These are phyloP conservation scores for Astraeus odoratus DNA, from an alignment of 768 basidiomycete species.

Conservation along the genomic window DNA sequence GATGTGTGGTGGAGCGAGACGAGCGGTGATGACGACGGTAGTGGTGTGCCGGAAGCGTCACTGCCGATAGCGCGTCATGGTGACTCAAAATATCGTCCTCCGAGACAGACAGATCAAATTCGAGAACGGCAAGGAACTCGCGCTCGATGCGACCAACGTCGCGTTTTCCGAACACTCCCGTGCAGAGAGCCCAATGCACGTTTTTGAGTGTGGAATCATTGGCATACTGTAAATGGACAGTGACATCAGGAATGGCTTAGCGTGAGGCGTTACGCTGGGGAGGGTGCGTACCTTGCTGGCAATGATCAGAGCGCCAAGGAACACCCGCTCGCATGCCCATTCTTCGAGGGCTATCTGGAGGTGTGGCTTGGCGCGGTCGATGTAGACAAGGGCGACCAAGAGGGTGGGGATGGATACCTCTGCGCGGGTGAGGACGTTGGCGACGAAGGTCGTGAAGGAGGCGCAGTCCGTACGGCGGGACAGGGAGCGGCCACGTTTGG, in stretches of 20 bases:
- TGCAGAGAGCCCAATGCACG: conserved; percentile 84
- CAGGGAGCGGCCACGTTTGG: conserved; percentile 40
- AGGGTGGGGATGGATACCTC: conserved; percentile 67
- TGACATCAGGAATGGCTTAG: conserved; percentile 5
- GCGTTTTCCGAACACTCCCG: conserved; percentile 74
- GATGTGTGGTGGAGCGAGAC: conserved; percentile 12
- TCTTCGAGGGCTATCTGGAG: conserved; percentile 76
- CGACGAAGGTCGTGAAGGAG: conserved; percentile 59
- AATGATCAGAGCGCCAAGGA: conserved; percentile 82
- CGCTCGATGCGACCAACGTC: conserved; percentile 78
- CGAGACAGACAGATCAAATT: conserved; percentile 62
- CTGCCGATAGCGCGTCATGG: conserved; percentile 29
- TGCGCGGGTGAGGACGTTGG: conserved; percentile 62
- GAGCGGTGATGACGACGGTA: conserved; percentile 21
- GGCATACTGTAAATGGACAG: conserved; percentile 45
- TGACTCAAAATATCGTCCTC: conserved; percentile 56
- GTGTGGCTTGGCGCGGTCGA: conserved; percentile 70
- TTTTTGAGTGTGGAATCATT: conserved; percentile 91
- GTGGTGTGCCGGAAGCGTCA: conserved; percentile 20
- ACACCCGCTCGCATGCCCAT: conserved; percentile 87
- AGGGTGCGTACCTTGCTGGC: conserved; percentile 64
- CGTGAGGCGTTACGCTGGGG: conserved; percentile 10
- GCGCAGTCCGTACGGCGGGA: conserved; percentile 45
- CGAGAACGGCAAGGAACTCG: conserved; percentile 74
- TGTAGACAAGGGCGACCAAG: conserved; percentile 68